Percentiles rank a stretch among this genome's conserved stretches.
Evolutionary conservation across 2,329 filamentous ascomycete genomes (phyloP).

Genomic region (Colletotrichum sidae): DNA sequence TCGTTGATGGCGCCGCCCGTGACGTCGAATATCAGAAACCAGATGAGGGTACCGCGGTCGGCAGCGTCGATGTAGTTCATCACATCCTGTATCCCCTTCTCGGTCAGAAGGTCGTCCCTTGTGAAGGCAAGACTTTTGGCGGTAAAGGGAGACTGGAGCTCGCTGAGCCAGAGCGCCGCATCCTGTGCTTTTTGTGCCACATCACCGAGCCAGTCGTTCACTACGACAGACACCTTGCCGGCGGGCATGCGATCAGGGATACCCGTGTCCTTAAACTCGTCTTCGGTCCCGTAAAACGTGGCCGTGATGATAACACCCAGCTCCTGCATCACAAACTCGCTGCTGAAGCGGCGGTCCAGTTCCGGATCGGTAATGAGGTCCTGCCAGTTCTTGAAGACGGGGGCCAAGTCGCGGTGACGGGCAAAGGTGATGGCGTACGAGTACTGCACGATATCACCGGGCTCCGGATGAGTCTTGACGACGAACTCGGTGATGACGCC

Average conservation of each 20-base stretch:
- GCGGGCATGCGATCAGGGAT: constrained; percentile 61
- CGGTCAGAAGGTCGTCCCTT: constrained; percentile 58
- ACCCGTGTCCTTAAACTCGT: constrained; percentile 64
- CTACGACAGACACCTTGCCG: constrained; percentile 53
- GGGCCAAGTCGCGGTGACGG: constrained; percentile 58
- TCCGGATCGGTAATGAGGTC: constrained; percentile 63
- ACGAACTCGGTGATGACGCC: constrained; percentile 69
- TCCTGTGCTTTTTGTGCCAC: constrained; percentile 64
- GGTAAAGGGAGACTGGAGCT: constrained; percentile 64
- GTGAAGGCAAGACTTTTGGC: constrained; percentile 68
- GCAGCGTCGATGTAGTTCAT: constrained; percentile 65
- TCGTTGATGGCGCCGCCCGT: constrained; percentile 71
- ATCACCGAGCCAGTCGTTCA: constrained; percentile 73
- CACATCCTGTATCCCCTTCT: constrained; percentile 57
- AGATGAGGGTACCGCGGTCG: constrained; percentile 63
- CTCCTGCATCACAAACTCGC: constrained; percentile 65
- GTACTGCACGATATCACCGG: constrained; percentile 68
- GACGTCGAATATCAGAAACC: constrained; percentile 73
- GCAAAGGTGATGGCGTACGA: constrained; percentile 65
- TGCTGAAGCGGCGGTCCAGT: constrained; percentile 69
- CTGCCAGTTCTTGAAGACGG: constrained; percentile 69
- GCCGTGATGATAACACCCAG: constrained; percentile 67
- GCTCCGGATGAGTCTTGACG: constrained; percentile 66
- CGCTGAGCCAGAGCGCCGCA: constrained; percentile 59
- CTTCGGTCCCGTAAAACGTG: constrained; percentile 70